A percentile compares a stretch with the other conserved stretches of the same genome.
These are phyloP conservation scores for Colletotrichum tropicale DNA, from an alignment of 2,329 filamentous ascomycete genomes.

Conservation along the genomic window DNA sequence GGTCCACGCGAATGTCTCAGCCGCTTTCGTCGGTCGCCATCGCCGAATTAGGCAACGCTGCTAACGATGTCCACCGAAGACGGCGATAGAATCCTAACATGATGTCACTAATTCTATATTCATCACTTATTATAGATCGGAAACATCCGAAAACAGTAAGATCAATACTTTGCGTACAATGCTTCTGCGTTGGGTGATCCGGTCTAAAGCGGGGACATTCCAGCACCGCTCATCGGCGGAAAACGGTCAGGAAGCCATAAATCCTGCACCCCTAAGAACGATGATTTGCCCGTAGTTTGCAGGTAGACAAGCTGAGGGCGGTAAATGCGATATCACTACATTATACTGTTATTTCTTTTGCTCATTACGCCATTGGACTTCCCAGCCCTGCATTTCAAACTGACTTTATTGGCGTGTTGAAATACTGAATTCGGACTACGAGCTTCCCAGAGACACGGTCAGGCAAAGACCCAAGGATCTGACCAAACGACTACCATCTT, in stretches of 20 bases:
- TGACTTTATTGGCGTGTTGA: background rate
- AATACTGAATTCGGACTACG: background rate
- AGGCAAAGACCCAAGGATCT: background rate
- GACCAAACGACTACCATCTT: background rate
- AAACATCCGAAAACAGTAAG: background rate
- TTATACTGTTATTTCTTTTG: background rate
- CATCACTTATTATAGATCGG: background rate
- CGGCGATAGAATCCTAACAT: background rate
- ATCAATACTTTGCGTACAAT: background rate
- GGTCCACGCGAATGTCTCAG: background rate
- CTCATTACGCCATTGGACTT: background rate
- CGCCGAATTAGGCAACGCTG: background rate
- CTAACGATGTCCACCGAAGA: background rate
- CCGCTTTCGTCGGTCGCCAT: background rate
- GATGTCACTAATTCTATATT: background rate
- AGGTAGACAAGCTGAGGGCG: background rate
- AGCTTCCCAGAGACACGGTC: background rate
- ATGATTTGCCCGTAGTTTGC: background rate
- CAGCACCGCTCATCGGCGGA: background rate
- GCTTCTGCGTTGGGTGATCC: background rate
- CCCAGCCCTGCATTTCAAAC: background rate
- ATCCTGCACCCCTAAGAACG: background rate
- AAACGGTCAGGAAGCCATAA: background rate
- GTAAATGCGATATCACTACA: background rate
- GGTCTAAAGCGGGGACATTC: background rate